These are phyloP conservation scores for Kuraishia hungarica DNA, from an alignment of 805 yeast species.

Conservation along the genomic window DNA sequence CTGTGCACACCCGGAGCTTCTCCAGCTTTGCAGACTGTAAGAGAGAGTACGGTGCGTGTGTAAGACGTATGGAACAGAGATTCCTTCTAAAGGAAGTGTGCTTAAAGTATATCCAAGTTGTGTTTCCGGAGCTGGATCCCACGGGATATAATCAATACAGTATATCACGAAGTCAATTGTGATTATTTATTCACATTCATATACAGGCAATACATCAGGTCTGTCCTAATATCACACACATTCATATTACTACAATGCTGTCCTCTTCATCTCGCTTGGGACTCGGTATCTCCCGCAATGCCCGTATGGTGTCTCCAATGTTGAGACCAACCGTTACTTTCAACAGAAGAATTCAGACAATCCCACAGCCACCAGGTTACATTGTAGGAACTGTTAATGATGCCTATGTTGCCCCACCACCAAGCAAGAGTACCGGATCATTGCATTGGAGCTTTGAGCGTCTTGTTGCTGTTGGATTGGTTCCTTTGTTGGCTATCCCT, in stretches of 20 bases:
- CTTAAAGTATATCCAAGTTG: background rate
- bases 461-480: slow-evolving; percentile 45
- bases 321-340: background rate
- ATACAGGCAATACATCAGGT: background rate
- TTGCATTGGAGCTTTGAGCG: slow-evolving; percentile 71
- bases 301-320: background rate
- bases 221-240: background rate
- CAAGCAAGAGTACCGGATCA: slow-evolving; percentile 55
- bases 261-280: background rate
- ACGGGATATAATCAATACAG: background rate
- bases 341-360: background rate
- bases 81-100: background rate
- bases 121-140: background rate
- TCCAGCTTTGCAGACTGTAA: background rate
- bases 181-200: background rate
- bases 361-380: slow-evolving; percentile 59
- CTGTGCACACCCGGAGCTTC: background rate
- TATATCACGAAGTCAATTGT: background rate
- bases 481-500: slow-evolving; percentile 59
- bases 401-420: slow-evolving; percentile 52
- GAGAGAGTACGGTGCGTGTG: background rate
- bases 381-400: slow-evolving; percentile 69
- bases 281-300: background rate
- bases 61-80: background rate
- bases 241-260: background rate